phyloP scores from a whole-genome alignment of 2,329 filamentous ascomycete species.

The Exophiala dermatitidis region DNA sequence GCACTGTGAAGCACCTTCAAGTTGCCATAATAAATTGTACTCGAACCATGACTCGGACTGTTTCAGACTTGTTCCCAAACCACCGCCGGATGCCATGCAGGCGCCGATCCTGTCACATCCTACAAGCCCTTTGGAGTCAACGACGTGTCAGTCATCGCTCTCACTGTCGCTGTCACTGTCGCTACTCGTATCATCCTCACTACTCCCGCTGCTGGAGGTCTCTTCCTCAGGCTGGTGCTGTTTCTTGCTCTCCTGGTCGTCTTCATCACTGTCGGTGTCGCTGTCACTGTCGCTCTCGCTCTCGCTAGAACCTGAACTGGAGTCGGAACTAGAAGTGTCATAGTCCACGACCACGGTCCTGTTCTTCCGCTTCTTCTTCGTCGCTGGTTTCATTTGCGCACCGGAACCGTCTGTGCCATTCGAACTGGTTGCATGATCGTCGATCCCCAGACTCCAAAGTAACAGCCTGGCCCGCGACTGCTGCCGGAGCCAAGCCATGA shows the following conservation, averaged over 20 bases:
- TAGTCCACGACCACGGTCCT: conserved; percentile 36
- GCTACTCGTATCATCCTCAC: conserved; percentile 58
- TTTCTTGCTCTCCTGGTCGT: neutral
- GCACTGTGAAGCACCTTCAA: too few species aligned
- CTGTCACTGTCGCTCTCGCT: conserved; percentile 26
- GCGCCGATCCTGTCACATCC: too few species aligned
- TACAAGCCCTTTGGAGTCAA: neutral
- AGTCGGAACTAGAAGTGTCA: conserved; percentile 28
- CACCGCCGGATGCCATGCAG: too few species aligned
- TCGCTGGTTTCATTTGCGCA: neutral
- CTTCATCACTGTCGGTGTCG: conserved; percentile 11
- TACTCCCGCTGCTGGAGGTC: conserved; percentile 74
- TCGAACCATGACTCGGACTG: too few species aligned
- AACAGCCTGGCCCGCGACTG: conserved; percentile 16
- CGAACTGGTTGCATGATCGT: conserved; percentile 5
- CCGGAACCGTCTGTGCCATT: neutral
- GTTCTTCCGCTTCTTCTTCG: conserved; percentile 38
- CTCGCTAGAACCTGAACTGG: conserved; percentile 37
- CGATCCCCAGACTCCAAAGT: conserved; percentile 24
- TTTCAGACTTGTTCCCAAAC: too few species aligned
- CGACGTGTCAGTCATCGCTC: neutral
- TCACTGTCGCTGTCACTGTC: conserved; percentile 8
- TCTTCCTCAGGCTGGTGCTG: conserved; percentile 59
- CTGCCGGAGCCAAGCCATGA: conserved; percentile 18
- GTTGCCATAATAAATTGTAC: too few species aligned